Evolutionary conservation across 257 asterid genomes (phyloP).

Genomic region (Forsythia suspensa): DNA sequence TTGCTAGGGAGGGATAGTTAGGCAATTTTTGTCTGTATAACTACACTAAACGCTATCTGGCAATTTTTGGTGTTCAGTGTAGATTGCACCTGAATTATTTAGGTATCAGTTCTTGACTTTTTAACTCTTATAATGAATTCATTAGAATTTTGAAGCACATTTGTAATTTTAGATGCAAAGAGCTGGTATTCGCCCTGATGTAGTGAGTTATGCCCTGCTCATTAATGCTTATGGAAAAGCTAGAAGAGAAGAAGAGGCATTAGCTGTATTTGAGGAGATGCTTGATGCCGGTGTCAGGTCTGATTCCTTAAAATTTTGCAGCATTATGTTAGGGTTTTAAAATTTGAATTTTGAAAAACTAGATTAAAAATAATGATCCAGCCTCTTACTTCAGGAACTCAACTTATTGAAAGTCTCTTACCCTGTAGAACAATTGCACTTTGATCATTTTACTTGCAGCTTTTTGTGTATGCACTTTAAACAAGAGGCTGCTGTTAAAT

Average conservation of each 20-base stretch:
- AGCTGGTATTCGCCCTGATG: conserved; percentile 75
- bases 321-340: conserved; percentile 1
- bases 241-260: conserved; percentile 98
- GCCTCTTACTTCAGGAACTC: background rate
- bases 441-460: background rate
- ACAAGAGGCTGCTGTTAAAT: background rate
- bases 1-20: background rate
- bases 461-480: background rate
- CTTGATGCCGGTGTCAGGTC: conserved; percentile 97
- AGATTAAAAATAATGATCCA: background rate
- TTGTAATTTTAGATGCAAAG: conserved; percentile 77
- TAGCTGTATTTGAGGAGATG: conserved; percentile 97
- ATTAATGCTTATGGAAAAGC: conserved; percentile 92
- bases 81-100: background rate
- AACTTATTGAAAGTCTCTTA: background rate
- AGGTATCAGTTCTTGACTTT: conserved; percentile 4
- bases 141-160: conserved; percentile 21
- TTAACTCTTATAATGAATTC: conserved; percentile 18
- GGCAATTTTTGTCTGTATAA: background rate
- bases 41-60: background rate
- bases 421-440: background rate
- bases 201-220: conserved; percentile 87
- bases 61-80: background rate
- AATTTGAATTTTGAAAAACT: background rate
- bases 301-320: conserved; percentile 16